Percentiles rank a stretch among this genome's conserved stretches.
phyloP scores from a whole-genome alignment of 2,329 filamentous ascomycete species.

The Canariomyces notabilis region DNA sequence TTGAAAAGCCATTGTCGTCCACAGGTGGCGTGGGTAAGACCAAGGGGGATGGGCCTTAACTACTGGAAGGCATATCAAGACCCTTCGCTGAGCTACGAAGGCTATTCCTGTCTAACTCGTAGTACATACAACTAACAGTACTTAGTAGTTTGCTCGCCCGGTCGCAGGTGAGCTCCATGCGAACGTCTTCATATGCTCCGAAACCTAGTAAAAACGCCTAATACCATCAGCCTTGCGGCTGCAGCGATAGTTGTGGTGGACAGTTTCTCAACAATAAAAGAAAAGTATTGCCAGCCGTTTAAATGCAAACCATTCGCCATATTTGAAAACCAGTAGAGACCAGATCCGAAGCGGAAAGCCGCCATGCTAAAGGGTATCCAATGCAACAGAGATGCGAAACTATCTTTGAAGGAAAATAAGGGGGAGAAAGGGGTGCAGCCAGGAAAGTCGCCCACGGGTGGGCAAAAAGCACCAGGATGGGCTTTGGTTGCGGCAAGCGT shows the following conservation, averaged over 20 bases:
- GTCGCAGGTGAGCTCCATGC: neutral
- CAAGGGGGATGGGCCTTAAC: no score
- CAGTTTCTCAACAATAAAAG: neutral
- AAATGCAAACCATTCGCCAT: neutral
- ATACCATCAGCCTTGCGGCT: neutral
- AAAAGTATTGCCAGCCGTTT: neutral
- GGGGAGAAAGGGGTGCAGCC: no score
- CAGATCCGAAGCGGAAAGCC: neutral
- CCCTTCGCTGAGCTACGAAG: no score
- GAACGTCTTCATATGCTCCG: neutral
- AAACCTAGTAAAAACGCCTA: neutral
- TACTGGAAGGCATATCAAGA: no score
- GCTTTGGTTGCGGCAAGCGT: no score
- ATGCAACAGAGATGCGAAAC: conserved; percentile 5
- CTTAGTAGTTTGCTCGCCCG: neutral
- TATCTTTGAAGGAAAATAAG: neutral
- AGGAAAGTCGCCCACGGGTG: no score
- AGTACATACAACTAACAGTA: no score
- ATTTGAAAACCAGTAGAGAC: neutral
- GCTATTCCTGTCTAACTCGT: no score
- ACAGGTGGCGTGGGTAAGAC: no score
- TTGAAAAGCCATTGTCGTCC: no score
- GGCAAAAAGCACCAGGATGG: neutral
- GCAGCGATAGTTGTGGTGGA: neutral
- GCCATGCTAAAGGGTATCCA: conserved; percentile 5